These are phyloP conservation scores for Saccharata proteae DNA, from an alignment of 2,329 filamentous ascomycete genomes.

Conservation along the genomic window DNA sequence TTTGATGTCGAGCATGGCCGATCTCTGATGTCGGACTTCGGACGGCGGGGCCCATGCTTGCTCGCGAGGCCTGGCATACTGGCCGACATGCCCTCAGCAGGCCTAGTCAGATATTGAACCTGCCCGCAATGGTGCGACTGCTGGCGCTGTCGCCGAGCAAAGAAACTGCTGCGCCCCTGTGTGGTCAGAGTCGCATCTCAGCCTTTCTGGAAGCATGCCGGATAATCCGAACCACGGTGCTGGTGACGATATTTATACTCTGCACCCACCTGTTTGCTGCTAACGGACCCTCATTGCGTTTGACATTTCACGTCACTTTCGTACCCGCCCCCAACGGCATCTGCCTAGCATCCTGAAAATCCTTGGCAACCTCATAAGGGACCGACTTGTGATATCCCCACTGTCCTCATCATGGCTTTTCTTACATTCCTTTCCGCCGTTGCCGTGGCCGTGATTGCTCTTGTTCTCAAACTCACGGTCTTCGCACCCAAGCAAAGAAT, in stretches of 20 bases:
- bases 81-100: background rate
- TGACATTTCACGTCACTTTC: constrained; percentile 2
- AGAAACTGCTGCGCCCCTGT: background rate
- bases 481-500: constrained; percentile 5
- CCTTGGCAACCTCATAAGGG: too few relatives aligned
- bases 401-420: constrained; percentile 18
- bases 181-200: background rate
- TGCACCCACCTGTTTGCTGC: background rate
- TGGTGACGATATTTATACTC: constrained; percentile 3
- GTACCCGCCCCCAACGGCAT: background rate
- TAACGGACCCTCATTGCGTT: constrained; percentile 3
- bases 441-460: constrained; percentile 15
- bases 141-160: background rate
- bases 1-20: background rate
- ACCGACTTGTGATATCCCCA: too few relatives aligned
- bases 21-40: constrained; percentile 2
- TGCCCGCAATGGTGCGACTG: constrained; percentile 4
- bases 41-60: constrained; percentile 3
- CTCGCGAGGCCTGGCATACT: background rate
- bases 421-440: constrained; percentile 17
- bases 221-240: constrained; percentile 1
- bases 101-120: too few relatives aligned
- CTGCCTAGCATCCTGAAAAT: background rate
- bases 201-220: background rate
- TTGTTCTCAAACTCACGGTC: constrained; percentile 7